Evolutionary conservation across 163 green algal genomes (phyloP).

Genomic region (Scenedesmus sp.): DNA sequence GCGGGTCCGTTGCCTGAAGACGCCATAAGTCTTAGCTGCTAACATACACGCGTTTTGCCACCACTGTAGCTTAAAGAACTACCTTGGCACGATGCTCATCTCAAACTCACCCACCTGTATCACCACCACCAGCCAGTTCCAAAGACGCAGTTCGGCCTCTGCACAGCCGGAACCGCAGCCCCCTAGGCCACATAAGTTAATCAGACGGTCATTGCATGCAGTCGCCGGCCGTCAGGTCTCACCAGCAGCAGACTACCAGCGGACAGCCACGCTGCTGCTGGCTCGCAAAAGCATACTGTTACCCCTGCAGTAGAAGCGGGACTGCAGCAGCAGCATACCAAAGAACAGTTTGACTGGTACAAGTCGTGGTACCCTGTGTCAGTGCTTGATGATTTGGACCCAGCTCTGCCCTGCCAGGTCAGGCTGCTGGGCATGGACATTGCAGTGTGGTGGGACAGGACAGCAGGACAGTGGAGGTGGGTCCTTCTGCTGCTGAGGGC

Average conservation of each 20-base stretch:
- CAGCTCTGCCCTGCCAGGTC: neutral
- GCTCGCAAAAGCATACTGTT: neutral
- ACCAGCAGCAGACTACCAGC: neutral
- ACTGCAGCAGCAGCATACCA: neutral
- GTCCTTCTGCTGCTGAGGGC: neutral
- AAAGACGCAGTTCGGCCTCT: neutral
- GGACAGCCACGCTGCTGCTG: neutral
- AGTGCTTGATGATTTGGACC: constrained; percentile 28
- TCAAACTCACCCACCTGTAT: neutral
- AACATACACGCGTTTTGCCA: too few species aligned
- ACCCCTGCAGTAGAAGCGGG: neutral
- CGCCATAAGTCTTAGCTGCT: too few species aligned
- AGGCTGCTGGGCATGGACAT: constrained; percentile 36
- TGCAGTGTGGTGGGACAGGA: constrained; percentile 35
- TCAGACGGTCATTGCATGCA: neutral
- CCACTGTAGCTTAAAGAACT: neutral
- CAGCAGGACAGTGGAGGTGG: constrained; percentile 21
- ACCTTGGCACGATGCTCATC: neutral
- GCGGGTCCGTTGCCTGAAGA: too few species aligned
- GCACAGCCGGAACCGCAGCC: neutral
- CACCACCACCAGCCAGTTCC: neutral
- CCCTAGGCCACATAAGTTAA: neutral
- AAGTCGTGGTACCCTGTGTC: constrained; percentile 42
- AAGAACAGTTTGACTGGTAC: constrained; percentile 29
- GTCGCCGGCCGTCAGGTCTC: neutral